Conservation (phyloP, 2,329 filamentous ascomycete species). For the Fusarium sp. region DNA sequence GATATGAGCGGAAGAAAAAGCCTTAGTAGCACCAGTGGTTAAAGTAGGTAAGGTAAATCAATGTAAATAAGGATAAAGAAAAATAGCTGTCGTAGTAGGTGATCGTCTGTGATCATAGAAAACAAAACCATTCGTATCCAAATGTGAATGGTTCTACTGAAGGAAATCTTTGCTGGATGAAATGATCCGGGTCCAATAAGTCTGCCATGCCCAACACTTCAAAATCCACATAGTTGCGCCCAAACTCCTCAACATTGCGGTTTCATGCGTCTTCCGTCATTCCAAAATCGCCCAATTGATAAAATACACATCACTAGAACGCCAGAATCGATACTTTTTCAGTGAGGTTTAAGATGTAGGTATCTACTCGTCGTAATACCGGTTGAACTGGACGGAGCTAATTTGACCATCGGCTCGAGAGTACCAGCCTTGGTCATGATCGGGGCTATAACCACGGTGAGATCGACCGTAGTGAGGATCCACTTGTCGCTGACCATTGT, state of each 20-base stretch:
- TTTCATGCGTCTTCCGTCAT: conserved; percentile 32
- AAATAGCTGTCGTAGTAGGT: conserved; percentile 13
- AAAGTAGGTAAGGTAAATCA: conserved; percentile 3
- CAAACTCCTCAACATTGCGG: conserved; percentile 38
- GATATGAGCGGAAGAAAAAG: background rate
- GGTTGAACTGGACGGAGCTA: conserved; percentile 44
- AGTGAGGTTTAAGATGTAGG: conserved; percentile 1
- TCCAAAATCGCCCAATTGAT: conserved; percentile 18
- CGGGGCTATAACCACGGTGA: conserved; percentile 38
- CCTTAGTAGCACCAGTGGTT: background rate
- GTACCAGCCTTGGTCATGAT: conserved; percentile 46
- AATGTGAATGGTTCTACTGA: conserved; percentile 7
- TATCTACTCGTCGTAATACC: conserved; percentile 37
- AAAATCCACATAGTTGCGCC: conserved; percentile 26
- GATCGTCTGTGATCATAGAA: conserved; percentile 21
- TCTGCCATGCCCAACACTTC: background rate
- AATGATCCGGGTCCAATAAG: conserved; percentile 10
- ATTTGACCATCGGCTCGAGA: conserved; percentile 48
- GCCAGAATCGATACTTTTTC: conserved; percentile 24
- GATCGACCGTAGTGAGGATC: conserved; percentile 44
- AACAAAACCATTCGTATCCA: conserved; percentile 5
- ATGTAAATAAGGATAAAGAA: conserved; percentile 16
- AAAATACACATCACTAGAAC: conserved; percentile 41
- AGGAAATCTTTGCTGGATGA: conserved; percentile 17
- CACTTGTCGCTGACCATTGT: conserved; percentile 50